A percentile compares a stretch with the other conserved stretches of the same genome.
Conservation (phyloP, 768 basidiomycete genomes). For the Omphalotus guepiniiformis region DNA sequence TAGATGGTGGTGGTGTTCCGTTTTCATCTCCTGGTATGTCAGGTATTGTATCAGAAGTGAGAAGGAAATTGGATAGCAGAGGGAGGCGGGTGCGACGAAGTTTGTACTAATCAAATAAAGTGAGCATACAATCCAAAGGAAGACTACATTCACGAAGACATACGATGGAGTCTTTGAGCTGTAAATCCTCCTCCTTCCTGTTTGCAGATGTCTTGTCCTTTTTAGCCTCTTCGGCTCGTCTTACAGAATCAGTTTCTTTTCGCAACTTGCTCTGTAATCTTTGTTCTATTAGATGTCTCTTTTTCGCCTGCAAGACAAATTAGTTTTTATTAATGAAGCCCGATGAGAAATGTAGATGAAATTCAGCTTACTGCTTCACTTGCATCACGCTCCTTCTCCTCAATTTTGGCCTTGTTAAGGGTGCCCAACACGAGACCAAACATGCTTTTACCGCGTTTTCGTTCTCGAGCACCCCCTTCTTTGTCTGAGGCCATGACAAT, state of each 20-base stretch:
- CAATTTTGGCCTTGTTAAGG: conserved; percentile 82
- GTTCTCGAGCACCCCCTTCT: no score
- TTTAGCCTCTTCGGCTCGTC: conserved; percentile 81
- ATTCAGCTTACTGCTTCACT: conserved; percentile 88
- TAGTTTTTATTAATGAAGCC: no score
- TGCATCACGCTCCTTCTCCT: conserved; percentile 80
- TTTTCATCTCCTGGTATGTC: no score
- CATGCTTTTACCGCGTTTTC: conserved; percentile 87
- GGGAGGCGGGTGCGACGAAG: conserved; percentile 70
- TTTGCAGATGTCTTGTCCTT: conserved; percentile 74
- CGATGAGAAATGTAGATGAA: no score
- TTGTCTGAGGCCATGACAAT: no score
- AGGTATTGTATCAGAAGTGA: conserved; percentile 67
- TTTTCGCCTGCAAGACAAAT: no score
- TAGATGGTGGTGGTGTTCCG: no score
- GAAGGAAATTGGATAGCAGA: conserved; percentile 66
- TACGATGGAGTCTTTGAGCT: no score
- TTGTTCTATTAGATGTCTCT: conserved; percentile 78
- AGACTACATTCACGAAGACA: no score
- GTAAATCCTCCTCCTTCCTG: conserved; percentile 78
- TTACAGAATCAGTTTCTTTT: conserved; percentile 83
- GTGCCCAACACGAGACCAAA: conserved; percentile 82
- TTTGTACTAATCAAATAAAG: no score
- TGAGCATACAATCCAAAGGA: no score
- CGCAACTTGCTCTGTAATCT: conserved; percentile 80